Evolutionary conservation across 108 stramenopile species (phyloP), one percentile per base, ranked within the genome.

Genomic region (Cyclotella choctawhatcheeana): DNA sequence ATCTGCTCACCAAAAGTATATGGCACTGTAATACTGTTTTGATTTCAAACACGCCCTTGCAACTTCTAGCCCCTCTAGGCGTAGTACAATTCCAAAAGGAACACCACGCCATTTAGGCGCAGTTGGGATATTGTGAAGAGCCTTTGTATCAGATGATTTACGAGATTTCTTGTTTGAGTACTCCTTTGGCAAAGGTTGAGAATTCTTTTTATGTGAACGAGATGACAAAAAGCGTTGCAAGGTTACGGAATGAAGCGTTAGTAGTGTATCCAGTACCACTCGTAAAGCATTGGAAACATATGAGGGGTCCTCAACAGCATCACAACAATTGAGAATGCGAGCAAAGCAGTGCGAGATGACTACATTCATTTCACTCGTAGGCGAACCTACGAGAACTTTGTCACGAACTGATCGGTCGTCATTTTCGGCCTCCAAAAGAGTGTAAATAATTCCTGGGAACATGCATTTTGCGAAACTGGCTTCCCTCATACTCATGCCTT

Each of bases 1-100:
- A 40, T 40, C 31, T 8, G 10, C 56, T 58, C 56, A 58, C 56
- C 56, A 71, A 53, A 76, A 91, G 63, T 84, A 89, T 14, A 89
- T 62, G 24, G 90, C 88, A 26, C 88, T 85, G 26, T 75, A 78
- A 64, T 76, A 89, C 17, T 84, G 78, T 53, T 82, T 82, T 34
- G 77, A 63, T 18, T 73, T 21, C 24, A 89, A 72, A 50, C 91
- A 91, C 33, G 89, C 88, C 32, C 61, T 37, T 18, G 88, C 89
- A 31, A 92, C 74, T 48, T 75, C 63, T 18, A 85, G 64, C 21
- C 93, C 93, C 61, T 84, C 78, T 24, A 94, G 60, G 0, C 72
- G 66, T 20, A 94, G 47, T 20, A 87, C 88, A 50, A 84, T 64
- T 13, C 93, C 91, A 66, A 74, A 91, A 31, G 88, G 84, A 29